A percentile compares a stretch with the other conserved stretches of the same genome.
Evolutionary conservation across 495 filamentous ascomycete species (phyloP).

Genomic region (Lichenothelia convexa): DNA sequence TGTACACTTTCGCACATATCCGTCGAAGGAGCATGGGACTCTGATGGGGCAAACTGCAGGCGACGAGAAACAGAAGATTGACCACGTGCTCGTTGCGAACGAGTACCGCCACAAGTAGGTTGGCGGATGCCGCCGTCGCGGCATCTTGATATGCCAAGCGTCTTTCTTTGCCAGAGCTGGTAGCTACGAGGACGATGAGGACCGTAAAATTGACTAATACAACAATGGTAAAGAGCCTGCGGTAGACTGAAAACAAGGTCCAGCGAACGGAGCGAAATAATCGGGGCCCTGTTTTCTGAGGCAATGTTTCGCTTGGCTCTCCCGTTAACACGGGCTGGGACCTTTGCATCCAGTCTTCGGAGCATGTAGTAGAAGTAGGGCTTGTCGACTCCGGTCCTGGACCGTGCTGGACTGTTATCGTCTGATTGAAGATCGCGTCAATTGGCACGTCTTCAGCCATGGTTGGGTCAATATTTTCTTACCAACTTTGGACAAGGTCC

Average conservation of each 20-base stretch:
- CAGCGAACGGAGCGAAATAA: conserved; percentile 11
- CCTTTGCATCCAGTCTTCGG: too few relatives aligned
- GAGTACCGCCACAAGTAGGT: conserved; percentile 25
- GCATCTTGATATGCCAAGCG: conserved; percentile 16
- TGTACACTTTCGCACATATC: conserved; percentile 14
- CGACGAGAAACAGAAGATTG: conserved; percentile 14
- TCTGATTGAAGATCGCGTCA: too few relatives aligned
- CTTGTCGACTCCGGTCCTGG: neutral
- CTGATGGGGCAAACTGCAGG: conserved; percentile 7
- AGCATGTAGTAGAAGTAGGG: neutral
- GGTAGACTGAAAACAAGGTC: conserved; percentile 11
- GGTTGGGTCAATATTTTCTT: too few relatives aligned
- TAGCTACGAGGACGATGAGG: conserved; percentile 20
- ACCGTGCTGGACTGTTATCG: too few relatives aligned
- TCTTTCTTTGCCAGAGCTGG: conserved; percentile 14
- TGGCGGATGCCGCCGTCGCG: conserved; percentile 24
- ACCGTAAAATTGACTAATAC: conserved; percentile 29
- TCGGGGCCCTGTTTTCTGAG: neutral
- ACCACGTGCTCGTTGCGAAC: conserved; percentile 23
- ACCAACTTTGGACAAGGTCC: too few relatives aligned
- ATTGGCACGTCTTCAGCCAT: too few relatives aligned
- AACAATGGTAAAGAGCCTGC: conserved; percentile 13
- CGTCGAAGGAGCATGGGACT: conserved; percentile 11
- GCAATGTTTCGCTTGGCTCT: neutral
- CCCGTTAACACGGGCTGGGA: too few relatives aligned